Evolutionary conservation across 139 green algal species (phyloP).

Genomic region (Chlamydomonas sp.): DNA sequence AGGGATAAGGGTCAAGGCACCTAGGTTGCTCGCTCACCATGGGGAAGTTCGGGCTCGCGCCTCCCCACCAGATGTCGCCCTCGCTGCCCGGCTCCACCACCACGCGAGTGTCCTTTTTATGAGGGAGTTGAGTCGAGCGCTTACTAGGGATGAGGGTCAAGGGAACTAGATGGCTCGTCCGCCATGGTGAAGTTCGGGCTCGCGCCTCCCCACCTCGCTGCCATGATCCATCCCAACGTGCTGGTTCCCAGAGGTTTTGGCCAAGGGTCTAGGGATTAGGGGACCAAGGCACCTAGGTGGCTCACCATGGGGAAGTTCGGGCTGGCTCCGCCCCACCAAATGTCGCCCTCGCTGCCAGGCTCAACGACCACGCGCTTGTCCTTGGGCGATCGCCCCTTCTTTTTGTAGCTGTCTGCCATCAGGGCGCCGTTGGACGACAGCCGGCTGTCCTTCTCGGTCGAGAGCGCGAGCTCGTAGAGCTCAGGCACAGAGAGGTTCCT

Average conservation of each 20-base stretch:
- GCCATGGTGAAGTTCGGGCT: no score
- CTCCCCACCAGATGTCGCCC: conserved; percentile 78
- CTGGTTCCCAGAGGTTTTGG: no score
- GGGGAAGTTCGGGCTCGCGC: conserved; percentile 29
- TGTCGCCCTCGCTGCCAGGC: conserved; percentile 49
- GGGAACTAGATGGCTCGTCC: no score
- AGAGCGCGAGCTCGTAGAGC: conserved; percentile 26
- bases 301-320: conserved; percentile 40
- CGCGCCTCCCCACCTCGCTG: no score
- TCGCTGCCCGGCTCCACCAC: conserved; percentile 66
- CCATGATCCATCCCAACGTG: no score
- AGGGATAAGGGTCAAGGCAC: no score
- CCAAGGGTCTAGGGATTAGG: no score
- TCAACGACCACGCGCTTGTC: conserved; percentile 93
- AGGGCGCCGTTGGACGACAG: conserved; percentile 66
- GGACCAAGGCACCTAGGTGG: no score
- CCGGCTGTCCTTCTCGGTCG: conserved; percentile 62
- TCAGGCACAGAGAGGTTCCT: conserved; percentile 29
- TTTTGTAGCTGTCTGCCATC: conserved; percentile 50
- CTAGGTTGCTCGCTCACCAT: no score
- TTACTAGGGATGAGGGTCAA: no score
- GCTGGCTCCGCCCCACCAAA: conserved; percentile 67
- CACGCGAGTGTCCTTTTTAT: conserved; percentile 93
- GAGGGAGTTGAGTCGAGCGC: no score
- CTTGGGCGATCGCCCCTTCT: conserved; percentile 64